Evolutionary conservation across 2,329 filamentous ascomycete genomes (phyloP), one percentile per base, ranked within the genome.

Genomic region (Grosmannia huntii): DNA sequence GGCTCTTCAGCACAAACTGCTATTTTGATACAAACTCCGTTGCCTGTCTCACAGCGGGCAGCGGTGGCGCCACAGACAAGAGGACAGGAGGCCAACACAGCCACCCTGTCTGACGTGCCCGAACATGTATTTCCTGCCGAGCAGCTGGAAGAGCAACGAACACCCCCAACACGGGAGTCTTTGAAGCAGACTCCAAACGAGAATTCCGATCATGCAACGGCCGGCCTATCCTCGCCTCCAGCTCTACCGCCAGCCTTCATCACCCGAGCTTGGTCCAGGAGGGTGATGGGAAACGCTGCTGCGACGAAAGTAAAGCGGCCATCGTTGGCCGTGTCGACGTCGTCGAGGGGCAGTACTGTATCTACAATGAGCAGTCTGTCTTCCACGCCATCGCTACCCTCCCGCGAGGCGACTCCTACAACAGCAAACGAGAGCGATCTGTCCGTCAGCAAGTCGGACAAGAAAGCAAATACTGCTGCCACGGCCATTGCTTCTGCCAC

Each of bases 291-390:
- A 5, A 11, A 33, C 31, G 31, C 19, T 14, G 38, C 14, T 53
- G 31, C 36, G 51, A 49, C n/a, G 31, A 19, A 16, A 25, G 5
- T 23, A 7, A 25, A 12, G 14, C 49, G 11, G 44, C 21, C 21
- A 36, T 21, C 51, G 0, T 28, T 54, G 16, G 58, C 60, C 31
- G 48, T 60, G 1, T 56, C 60, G n/a, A 38, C 49, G 21, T 60
- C 54, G 14, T 56, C 57, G 33, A 46, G 28, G 53, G 27, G 38
- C 33, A 28, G 59, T 56, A 52, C 66, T 2, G 70, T 68, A 2
- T 76, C 75, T 2, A 71, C 69, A 5, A 65, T 77, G 12, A 76
- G 72, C 57, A 63, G 68, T 25, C 60, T 76, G 16, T 71, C 71
- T 1, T 65, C 66, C 0, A 76, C 75, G 0, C 75, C 76, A 2